Evolutionary conservation across 805 yeast genomes (phyloP).

Genomic region (Pichia nanzhaoensis): DNA sequence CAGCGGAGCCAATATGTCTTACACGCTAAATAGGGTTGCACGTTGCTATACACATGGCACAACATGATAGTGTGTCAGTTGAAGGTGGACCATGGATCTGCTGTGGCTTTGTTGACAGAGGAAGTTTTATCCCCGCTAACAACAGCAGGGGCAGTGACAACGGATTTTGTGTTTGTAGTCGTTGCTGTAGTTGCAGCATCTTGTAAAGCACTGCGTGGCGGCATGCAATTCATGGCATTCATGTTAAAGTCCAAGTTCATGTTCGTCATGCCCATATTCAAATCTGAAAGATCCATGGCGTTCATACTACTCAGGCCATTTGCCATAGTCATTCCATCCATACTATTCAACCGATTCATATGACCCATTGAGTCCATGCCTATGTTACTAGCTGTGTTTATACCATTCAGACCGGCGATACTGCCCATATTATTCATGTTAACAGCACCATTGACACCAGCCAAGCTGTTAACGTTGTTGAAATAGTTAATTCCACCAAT

Average conservation of each 20-base stretch:
- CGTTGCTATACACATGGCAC: neutral
- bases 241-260: neutral
- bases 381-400: neutral
- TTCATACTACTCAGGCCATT: neutral
- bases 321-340: neutral
- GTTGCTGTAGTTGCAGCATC: neutral
- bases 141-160: no score
- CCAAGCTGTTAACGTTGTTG: neutral
- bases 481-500: neutral
- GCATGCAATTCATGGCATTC: neutral
- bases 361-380: no score
- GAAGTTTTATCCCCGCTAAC: no score
- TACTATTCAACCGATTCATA: neutral
- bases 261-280: neutral
- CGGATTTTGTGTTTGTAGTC: no score
- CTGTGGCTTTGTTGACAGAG: no score
- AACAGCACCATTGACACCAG: neutral
- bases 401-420: no score
- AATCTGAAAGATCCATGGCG: neutral
- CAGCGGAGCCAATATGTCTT: neutral
- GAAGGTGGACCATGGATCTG: neutral
- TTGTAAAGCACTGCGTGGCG: no score
- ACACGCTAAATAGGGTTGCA: neutral
- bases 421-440: no score
- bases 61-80: neutral